phyloP scores from a whole-genome alignment of 2,329 filamentous ascomycete species.

The Cryphonectria carpinicola region DNA sequence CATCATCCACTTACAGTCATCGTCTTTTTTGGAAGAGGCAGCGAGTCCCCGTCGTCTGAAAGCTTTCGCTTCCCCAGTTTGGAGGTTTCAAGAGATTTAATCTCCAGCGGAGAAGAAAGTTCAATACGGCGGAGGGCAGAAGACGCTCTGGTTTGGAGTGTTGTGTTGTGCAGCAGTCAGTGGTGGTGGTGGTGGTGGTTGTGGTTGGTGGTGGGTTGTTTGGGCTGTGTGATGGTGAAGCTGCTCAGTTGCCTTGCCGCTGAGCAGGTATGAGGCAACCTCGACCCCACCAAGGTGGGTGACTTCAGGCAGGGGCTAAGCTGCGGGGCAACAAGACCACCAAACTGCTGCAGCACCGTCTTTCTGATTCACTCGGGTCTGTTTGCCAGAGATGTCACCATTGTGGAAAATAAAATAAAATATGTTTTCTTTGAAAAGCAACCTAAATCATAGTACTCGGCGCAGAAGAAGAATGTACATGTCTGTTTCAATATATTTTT shows the following conservation, averaged over 20 bases:
- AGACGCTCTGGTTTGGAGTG: not conserved
- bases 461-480: not conserved
- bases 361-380: not conserved
- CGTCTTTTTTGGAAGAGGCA: constrained; percentile 60
- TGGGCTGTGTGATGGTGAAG: not conserved
- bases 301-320: not conserved
- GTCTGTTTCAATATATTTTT: not conserved
- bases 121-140: not conserved
- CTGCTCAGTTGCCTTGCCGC: not conserved
- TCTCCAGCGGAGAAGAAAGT: constrained; percentile 15
- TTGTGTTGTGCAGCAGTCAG: not conserved
- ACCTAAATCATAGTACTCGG: too few species aligned
- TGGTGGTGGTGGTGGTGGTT: constrained; percentile 1
- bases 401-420: not conserved
- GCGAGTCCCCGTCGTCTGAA: constrained; percentile 59
- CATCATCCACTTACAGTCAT: constrained; percentile 59
- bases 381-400: not conserved
- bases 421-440: too few species aligned
- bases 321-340: constrained; percentile 9
- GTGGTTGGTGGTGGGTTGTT: not conserved
- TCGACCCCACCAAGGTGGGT: constrained; percentile 25
- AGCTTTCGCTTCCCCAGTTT: constrained; percentile 72
- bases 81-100: constrained; percentile 36
- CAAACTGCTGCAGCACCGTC: not conserved
- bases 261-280: constrained; percentile 13